A percentile compares a stretch with the other conserved stretches of the same genome.
phyloP scores from a whole-genome alignment of 805 yeast species.

The Candida namnaoensis region DNA sequence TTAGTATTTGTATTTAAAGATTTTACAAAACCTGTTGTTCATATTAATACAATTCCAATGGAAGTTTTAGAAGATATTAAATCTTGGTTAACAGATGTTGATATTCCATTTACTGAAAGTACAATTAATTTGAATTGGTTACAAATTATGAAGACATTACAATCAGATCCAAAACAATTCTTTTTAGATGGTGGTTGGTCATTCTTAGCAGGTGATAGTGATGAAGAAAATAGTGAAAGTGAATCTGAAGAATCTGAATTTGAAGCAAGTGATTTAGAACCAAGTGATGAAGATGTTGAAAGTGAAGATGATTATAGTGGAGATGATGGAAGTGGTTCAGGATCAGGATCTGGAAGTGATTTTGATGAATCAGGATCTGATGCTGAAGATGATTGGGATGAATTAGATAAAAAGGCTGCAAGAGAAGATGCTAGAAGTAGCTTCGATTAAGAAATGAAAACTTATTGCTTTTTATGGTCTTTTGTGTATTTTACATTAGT shows the following conservation, averaged over 20 bases:
- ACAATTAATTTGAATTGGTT: constrained; percentile 95
- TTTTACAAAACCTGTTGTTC: constrained; percentile 78
- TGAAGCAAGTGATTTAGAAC: constrained; percentile 35
- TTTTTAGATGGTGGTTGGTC: constrained; percentile 95
- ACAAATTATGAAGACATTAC: constrained; percentile 89
- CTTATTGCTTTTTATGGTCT: no score
- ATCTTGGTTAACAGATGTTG: constrained; percentile 97
- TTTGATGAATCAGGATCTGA: constrained; percentile 3
- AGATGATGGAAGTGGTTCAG: constrained; percentile 15
- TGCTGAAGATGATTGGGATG: constrained; percentile 28
- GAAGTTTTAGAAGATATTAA: constrained; percentile 86
- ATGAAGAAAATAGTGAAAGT: constrained; percentile 59
- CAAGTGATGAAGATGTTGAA: constrained; percentile 31
- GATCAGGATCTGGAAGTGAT: constrained; percentile 1
- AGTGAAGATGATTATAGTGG: constrained; percentile 27
- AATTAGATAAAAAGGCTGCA: constrained; percentile 27
- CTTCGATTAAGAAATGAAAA: constrained; percentile 3
- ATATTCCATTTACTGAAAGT: constrained; percentile 90
- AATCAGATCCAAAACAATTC: constrained; percentile 89
- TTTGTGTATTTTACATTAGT: no score
- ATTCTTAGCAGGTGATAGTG: constrained; percentile 84
- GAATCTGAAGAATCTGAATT: constrained; percentile 52
- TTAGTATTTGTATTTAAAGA: constrained; percentile 95
- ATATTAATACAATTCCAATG: constrained; percentile 91
- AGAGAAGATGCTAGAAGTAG: constrained; percentile 30